Evolutionary conservation across 2,329 filamentous ascomycete genomes (phyloP), one percentile per base, ranked within the genome.

Genomic region (Trichoderma sp.): DNA sequence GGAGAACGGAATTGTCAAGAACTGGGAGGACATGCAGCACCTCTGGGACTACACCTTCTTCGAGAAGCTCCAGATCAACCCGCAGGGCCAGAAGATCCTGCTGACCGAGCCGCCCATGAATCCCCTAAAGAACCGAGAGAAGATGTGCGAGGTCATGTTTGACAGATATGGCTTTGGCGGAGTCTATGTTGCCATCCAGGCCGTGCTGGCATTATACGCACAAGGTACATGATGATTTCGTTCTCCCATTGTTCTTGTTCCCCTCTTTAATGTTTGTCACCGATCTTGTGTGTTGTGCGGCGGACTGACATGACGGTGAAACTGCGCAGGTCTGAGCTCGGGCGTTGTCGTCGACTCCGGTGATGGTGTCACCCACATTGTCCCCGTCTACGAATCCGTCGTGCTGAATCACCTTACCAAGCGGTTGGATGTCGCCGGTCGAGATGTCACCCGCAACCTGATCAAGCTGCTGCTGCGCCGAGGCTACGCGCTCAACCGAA

Each of bases 21-120:
- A 94, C 80, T 99, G 96, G 96, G 96, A 99, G 77, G 96, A 99
- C 83, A 99, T 99, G 96, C 93, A 97, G 86, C 95, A 98, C 81
- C 91, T 99, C 70, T 99, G 96, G 96, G 95, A 99, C 85, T 98
- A 97, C 82, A 99, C 96, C 28, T 99, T 99, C 83, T 92, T 89
- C 83, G 95, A 99, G 82, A 98, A 98, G 89, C 93, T 99, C 89
- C 90, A 94, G 82, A 87, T 99, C 76, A 93, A 98, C 81, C 90
- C 96, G 3, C 90, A 89, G 26, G 95, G 94, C 76, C 94, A 95
- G 83, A 99, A 99, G 88, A 98, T 99, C 81, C 89, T 99, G 75
- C 88, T 98, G 76, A 98, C 95, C 61, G 96, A 99, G 84, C 95
- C 96, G 43, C 96, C 96, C 17, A 96, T 98, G 92, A 98, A 99